A percentile compares a stretch with the other conserved stretches of the same genome.
Conservation (phyloP, 164 flowering plant species). For the Stephania japonica region DNA sequence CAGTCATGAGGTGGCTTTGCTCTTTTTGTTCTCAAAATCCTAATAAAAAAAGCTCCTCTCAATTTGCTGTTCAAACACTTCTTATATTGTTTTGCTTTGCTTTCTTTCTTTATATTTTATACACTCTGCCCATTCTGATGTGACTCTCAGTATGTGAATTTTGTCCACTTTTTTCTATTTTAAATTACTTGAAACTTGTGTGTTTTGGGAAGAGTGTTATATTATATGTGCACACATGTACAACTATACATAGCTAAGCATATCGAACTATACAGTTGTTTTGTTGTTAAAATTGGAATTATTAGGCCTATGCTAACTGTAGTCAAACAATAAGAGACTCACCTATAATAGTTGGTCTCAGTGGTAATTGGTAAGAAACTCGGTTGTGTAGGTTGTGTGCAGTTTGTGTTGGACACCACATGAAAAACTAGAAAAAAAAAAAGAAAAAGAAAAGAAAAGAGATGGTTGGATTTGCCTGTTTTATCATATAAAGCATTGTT, state of each 20-base stretch:
- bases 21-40: background rate
- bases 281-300: too few species aligned
- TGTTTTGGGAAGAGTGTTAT: background rate
- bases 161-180: background rate
- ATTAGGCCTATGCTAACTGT: too few species aligned
- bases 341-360: too few species aligned
- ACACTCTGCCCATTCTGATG: background rate
- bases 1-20: conserved; percentile 6
- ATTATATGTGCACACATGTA: background rate
- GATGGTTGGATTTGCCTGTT: too few species aligned
- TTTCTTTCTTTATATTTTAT: background rate
- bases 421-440: too few species aligned
- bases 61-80: background rate
- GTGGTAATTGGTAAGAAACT: too few species aligned
- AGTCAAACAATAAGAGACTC: too few species aligned
- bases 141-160: background rate
- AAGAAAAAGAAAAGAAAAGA: too few species aligned
- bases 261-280: background rate
- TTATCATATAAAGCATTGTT: too few species aligned
- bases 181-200: background rate
- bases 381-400: too few species aligned
- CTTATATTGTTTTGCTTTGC: background rate
- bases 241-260: background rate
- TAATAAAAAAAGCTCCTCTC: background rate
- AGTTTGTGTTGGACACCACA: too few species aligned